Evolutionary conservation across 441 rosid species (phyloP).

Genomic region (Adansonia gregorii): DNA sequence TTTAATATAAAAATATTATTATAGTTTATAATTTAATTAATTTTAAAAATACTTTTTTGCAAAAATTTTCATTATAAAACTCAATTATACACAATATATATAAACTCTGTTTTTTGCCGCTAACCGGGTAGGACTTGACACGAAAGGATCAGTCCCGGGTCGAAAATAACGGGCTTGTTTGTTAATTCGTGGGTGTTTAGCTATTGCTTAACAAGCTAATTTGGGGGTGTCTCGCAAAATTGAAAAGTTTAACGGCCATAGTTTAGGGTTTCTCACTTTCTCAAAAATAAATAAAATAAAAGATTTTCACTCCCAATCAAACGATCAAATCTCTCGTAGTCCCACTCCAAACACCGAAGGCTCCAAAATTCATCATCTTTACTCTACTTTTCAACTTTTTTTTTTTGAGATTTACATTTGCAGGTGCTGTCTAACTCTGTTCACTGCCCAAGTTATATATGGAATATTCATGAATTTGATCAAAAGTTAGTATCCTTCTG

Average conservation of each 20-base stretch:
- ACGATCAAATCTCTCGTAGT: background rate
- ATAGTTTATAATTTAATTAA: no score
- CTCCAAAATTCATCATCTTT: background rate
- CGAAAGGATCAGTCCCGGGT: conserved; percentile 15
- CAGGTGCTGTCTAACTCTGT: conserved; percentile 23
- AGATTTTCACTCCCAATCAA: background rate
- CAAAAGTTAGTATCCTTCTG: background rate
- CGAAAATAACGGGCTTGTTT: conserved; percentile 2
- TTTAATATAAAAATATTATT: no score
- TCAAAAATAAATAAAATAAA: background rate
- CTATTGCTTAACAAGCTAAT: background rate
- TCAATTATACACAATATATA: no score
- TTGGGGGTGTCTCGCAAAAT: conserved; percentile 24
- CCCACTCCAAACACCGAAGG: no score
- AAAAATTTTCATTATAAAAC: no score
- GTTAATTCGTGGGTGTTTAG: background rate
- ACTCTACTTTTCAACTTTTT: conserved; percentile 4
- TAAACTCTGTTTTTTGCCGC: no score
- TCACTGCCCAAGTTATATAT: background rate
- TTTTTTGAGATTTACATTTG: conserved; percentile 5
- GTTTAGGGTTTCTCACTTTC: conserved; percentile 47
- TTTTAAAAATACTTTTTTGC: no score
- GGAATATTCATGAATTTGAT: conserved; percentile 19
- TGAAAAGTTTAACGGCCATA: conserved; percentile 19
- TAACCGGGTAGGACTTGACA: conserved; percentile 4